These are phyloP conservation scores for Persicaria maculosa DNA, from an alignment of 148 eudicot genomes.

Conservation along the genomic window DNA sequence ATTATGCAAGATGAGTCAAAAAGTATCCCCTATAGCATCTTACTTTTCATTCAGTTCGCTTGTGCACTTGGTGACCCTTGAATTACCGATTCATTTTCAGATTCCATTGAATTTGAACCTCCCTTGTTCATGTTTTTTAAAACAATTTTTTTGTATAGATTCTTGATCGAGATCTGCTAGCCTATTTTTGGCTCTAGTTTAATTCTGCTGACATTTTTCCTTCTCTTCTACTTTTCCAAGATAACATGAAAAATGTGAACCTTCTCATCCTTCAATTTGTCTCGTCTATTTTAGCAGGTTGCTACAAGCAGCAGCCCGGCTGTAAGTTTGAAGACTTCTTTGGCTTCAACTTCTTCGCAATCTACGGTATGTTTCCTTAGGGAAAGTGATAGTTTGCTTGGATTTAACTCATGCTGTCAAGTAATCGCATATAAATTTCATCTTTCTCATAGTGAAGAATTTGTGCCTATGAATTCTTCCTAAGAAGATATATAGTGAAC, in stretches of 20 bases:
- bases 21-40: background rate
- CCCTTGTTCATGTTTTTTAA: background rate
- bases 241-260: background rate
- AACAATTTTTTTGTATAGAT: background rate
- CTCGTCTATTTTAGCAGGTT: conserved; percentile 45
- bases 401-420: background rate
- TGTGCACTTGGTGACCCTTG: background rate
- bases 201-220: background rate
- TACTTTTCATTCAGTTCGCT: background rate
- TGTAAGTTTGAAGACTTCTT: conserved; percentile 57
- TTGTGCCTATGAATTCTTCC: background rate
- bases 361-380: conserved; percentile 43
- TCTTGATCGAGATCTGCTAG: background rate
- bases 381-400: background rate
- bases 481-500: background rate
- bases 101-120: background rate
- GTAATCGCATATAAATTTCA: background rate
- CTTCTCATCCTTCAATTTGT: background rate
- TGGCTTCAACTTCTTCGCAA: conserved; percentile 44
- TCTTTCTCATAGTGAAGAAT: background rate
- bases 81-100: background rate
- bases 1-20: too few relatives aligned
- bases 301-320: conserved; percentile 46
- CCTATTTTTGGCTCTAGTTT: conserved; percentile 4
- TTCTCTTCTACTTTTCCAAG: background rate